A percentile compares a stretch with the other conserved stretches of the same genome.
Evolutionary conservation across 1,284 basidiomycete genomes (phyloP).

Genomic region (Flammula alnicola): DNA sequence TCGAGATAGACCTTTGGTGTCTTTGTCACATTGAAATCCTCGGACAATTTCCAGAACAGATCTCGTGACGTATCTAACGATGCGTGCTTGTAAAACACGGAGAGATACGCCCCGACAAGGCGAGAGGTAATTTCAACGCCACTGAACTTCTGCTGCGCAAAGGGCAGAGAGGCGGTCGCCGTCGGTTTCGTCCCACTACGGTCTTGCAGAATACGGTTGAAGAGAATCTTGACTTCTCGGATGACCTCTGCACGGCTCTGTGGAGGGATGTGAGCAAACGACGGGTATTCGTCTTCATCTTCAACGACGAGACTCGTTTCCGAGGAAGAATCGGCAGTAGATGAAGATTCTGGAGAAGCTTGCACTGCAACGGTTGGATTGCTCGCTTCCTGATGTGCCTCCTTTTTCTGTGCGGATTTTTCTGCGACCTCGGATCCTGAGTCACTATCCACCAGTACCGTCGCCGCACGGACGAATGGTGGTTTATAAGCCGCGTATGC

Average conservation of each 20-base stretch:
- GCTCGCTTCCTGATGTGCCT: neutral
- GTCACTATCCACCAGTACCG: constrained; percentile 37
- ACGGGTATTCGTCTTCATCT: constrained; percentile 26
- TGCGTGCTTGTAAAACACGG: constrained; percentile 73
- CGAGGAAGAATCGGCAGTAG: neutral
- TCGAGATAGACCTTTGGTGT: constrained; percentile 66
- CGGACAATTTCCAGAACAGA: constrained; percentile 55
- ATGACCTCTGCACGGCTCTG: constrained; percentile 78
- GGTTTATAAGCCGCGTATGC: constrained; percentile 85
- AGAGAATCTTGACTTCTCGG: constrained; percentile 72
- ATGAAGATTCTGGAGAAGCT: constrained; percentile 3
- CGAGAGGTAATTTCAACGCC: constrained; percentile 63
- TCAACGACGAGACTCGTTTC: constrained; percentile 7
- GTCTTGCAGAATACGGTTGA: constrained; percentile 70
- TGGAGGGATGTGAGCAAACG: constrained; percentile 70
- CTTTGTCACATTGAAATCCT: constrained; percentile 44
- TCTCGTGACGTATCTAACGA: constrained; percentile 52
- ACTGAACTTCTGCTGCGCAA: constrained; percentile 49
- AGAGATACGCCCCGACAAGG: constrained; percentile 84
- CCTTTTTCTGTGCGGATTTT: no score
- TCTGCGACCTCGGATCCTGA: neutral
- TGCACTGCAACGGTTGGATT: neutral
- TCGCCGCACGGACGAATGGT: constrained; percentile 60
- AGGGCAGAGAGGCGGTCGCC: constrained; percentile 18
- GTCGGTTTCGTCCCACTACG: constrained; percentile 27